phyloP scores from a whole-genome alignment of 495 filamentous ascomycete species.

The Glarea lozoyensis region DNA sequence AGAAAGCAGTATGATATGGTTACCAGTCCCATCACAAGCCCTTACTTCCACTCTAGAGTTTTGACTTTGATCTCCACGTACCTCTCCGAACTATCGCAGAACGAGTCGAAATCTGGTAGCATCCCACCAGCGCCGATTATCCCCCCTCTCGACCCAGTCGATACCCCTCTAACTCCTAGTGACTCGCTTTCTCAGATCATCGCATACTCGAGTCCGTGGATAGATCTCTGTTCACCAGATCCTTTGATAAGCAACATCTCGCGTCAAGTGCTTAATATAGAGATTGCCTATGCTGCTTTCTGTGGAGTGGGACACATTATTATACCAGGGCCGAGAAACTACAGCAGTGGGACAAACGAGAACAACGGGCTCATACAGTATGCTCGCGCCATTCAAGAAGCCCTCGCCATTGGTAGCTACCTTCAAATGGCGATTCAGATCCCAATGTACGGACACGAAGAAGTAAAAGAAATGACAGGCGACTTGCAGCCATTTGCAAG shows the following conservation, averaged over 20 bases:
- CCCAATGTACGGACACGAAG: constrained; percentile 62
- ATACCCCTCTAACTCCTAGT: constrained; percentile 66
- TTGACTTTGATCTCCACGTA: constrained; percentile 51
- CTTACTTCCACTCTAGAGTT: constrained; percentile 71
- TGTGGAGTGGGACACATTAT: constrained; percentile 80
- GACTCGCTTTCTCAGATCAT: constrained; percentile 62
- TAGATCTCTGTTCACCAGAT: constrained; percentile 78
- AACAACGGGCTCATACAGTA: constrained; percentile 50
- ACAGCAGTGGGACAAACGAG: constrained; percentile 28
- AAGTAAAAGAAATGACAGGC: constrained; percentile 39
- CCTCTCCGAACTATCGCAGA: constrained; percentile 27
- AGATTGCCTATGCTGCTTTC: constrained; percentile 90
- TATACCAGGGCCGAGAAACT: constrained; percentile 61
- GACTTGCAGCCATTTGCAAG: constrained; percentile 50
- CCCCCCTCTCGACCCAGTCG: constrained; percentile 59
- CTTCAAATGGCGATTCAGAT: constrained; percentile 74
- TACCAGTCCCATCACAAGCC: constrained; percentile 79
- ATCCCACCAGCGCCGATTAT: constrained; percentile 45
- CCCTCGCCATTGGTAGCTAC: constrained; percentile 59
- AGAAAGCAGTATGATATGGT: constrained; percentile 77
- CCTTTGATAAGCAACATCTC: constrained; percentile 75
- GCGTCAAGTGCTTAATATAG: constrained; percentile 78
- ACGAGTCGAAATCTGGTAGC: constrained; percentile 23
- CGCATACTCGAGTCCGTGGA: constrained; percentile 75
- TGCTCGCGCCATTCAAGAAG: constrained; percentile 77